These are phyloP conservation scores for Raddia distichophylla DNA, from an alignment of 176 grass and related monocot genomes.

Conservation along the genomic window DNA sequence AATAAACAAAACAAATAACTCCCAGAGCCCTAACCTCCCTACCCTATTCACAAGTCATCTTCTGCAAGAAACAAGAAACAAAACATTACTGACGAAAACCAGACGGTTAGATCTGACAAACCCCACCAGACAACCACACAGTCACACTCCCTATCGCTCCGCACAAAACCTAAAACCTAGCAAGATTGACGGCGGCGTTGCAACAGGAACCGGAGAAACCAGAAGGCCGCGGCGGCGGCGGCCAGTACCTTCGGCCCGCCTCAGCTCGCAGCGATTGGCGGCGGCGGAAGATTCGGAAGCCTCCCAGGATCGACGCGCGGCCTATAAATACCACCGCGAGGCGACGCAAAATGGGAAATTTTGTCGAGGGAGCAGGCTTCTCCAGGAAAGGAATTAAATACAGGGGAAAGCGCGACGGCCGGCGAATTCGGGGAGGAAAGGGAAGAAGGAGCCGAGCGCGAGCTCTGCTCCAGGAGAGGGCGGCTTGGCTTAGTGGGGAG, in stretches of 20 bases:
- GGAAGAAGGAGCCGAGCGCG: conserved; percentile 29
- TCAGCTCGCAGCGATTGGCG: conserved; percentile 14
- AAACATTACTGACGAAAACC: conserved; percentile 16
- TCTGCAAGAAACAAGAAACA: conserved; percentile 14
- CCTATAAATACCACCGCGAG: conserved; percentile 11
- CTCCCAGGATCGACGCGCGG: neutral
- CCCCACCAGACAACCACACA: neutral
- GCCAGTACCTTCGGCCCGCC: conserved; percentile 27
- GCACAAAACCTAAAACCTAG: neutral
- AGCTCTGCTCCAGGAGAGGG: neutral
- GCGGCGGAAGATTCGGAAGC: conserved; percentile 21
- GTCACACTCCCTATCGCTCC: conserved; percentile 1
- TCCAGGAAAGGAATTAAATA: conserved; percentile 46
- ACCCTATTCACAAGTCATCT: conserved; percentile 27
- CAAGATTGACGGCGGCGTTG: no score
- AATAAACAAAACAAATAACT: neutral
- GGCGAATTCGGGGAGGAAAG: conserved; percentile 34
- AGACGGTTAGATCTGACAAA: conserved; percentile 30
- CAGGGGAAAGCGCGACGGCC: neutral
- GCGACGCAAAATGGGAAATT: conserved; percentile 16
- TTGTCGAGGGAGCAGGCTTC: neutral
- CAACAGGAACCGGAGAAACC: conserved; percentile 3
- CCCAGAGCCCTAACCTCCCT: conserved; percentile 36
- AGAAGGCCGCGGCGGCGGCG: neutral
- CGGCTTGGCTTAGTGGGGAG: conserved; percentile 46